Conservation (phyloP, 441 rosid species). For the Codiaeum variegatum region DNA sequence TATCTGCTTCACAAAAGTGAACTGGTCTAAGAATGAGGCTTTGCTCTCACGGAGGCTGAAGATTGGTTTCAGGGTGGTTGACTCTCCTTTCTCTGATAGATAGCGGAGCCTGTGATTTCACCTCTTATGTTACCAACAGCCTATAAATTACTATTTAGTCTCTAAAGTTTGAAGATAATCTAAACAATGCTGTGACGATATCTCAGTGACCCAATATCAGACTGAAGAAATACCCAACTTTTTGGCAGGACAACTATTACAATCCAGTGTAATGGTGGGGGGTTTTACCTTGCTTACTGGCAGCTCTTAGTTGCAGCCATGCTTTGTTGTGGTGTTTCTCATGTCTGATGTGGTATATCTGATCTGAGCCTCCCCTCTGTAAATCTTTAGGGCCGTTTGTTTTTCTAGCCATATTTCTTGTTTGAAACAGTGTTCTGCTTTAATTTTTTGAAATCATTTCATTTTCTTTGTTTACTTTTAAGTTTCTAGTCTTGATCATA, state of each 20-base stretch:
- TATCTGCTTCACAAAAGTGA: too few relatives aligned
- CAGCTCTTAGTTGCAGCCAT: not conserved
- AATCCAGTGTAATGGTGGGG: not conserved
- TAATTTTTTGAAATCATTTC: not conserved
- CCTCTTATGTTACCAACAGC: not conserved
- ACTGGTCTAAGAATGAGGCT: not conserved
- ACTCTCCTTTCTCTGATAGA: not conserved
- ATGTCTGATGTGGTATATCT: not conserved
- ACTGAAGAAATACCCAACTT: not conserved
- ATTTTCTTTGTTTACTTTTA: not conserved
- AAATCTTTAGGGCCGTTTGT: not conserved
- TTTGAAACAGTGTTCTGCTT: not conserved
- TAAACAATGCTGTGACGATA: not conserved
- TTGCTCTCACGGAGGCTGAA: not conserved
- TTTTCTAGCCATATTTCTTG: not conserved
- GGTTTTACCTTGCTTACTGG: not conserved
- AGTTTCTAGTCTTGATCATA: not conserved
- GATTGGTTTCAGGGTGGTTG: not conserved
- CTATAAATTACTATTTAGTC: not conserved
- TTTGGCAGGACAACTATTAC: not conserved
- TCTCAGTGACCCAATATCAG: not conserved
- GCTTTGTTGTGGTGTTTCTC: not conserved
- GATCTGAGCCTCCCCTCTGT: not conserved
- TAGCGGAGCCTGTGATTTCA: not conserved
- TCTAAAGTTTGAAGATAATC: too few relatives aligned